Percentiles rank a stretch among this genome's conserved stretches.
phyloP scores from a whole-genome alignment of 176 grass and related monocot genomes.

The Avena sativa region DNA sequence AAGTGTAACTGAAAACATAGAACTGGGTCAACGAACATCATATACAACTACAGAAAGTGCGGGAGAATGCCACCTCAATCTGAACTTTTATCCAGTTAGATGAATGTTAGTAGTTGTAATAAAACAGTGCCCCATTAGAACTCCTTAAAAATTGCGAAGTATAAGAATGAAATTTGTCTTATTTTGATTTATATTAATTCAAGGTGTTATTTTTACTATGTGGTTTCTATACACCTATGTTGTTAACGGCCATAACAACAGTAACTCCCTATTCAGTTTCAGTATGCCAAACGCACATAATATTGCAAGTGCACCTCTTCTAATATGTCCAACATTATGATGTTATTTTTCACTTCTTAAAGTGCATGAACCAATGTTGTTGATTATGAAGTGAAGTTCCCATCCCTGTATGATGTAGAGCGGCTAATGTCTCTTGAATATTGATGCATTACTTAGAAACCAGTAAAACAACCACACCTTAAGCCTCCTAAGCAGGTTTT shows the following conservation, averaged over 20 bases:
- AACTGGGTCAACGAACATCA: not conserved
- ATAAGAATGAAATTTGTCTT: not conserved
- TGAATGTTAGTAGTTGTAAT: not conserved
- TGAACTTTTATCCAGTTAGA: slow-evolving; percentile 26
- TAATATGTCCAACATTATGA: slow-evolving; percentile 18
- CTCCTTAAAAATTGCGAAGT: not conserved
- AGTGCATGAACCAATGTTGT: not conserved
- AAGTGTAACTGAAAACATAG: not conserved
- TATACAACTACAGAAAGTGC: slow-evolving; percentile 19
- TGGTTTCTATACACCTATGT: slow-evolving; percentile 3
- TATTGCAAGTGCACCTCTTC: not conserved
- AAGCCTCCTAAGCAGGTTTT: slow-evolving; percentile 8
- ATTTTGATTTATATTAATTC: slow-evolving; percentile 22
- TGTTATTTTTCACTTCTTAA: not conserved
- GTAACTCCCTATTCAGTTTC: not conserved
- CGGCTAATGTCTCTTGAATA: not conserved
- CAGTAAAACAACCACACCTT: not conserved
- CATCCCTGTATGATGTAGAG: not conserved
- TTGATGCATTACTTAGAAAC: slow-evolving; percentile 15
- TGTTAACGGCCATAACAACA: not conserved
- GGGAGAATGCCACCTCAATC: slow-evolving; percentile 3
- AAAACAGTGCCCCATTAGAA: not conserved
- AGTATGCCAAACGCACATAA: not conserved
- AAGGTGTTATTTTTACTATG: not conserved
- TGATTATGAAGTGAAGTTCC: not conserved